phyloP scores from a whole-genome alignment of 176 grass and related monocot species.

The Secale cereale region DNA sequence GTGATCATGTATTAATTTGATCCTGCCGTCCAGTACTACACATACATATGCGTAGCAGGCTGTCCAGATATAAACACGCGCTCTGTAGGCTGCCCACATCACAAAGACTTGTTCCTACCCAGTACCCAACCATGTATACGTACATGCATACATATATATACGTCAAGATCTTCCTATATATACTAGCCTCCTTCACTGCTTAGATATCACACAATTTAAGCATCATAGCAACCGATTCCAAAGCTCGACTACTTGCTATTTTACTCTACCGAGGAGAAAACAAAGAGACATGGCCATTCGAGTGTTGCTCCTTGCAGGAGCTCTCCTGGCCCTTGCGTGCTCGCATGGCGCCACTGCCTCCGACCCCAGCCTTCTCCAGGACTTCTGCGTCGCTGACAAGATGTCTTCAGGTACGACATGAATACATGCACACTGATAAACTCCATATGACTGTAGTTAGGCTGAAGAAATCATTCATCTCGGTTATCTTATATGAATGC shows the following conservation, averaged over 20 bases:
- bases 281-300: background rate
- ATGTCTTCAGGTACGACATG: background rate
- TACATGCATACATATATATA: too few relatives aligned
- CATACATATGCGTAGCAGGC: too few relatives aligned
- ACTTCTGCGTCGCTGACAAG: background rate
- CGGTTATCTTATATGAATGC: background rate
- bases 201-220: background rate
- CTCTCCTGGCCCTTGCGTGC: background rate
- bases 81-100: too few relatives aligned
- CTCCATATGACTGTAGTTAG: too few relatives aligned
- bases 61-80: too few relatives aligned
- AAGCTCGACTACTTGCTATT: background rate
- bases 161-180: background rate
- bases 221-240: background rate
- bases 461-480: too few relatives aligned
- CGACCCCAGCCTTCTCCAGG: conserved; percentile 9
- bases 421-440: too few relatives aligned
- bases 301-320: background rate
- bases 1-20: too few relatives aligned
- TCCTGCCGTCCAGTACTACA: too few relatives aligned
- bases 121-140: too few relatives aligned
- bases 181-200: background rate
- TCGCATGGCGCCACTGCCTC: background rate
- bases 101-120: too few relatives aligned
- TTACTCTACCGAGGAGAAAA: background rate